Percentiles rank a stretch among this genome's conserved stretches.
Conservation (phyloP, 2,329 filamentous ascomycete genomes). For the Penicillium verrucosum region DNA sequence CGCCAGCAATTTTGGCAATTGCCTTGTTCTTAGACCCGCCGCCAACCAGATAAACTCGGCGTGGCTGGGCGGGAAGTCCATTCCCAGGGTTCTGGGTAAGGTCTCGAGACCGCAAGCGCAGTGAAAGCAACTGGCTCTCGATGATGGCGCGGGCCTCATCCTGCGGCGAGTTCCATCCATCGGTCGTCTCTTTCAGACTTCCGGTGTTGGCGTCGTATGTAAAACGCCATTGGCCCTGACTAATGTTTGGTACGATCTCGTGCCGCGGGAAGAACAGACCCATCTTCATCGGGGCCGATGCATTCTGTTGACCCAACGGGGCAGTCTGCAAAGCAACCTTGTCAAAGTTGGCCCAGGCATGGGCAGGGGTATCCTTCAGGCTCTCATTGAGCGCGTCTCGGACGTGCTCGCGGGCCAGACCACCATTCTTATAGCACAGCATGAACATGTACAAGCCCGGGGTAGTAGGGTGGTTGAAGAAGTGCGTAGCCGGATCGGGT, state of each 20-base stretch:
- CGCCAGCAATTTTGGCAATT: slow-evolving; percentile 78
- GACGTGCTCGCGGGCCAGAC: slow-evolving; percentile 84
- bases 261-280: slow-evolving; percentile 94
- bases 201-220: slow-evolving; percentile 53
- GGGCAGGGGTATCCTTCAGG: slow-evolving; percentile 42
- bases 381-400: slow-evolving; percentile 70
- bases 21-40: slow-evolving; percentile 87
- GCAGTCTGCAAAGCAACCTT: slow-evolving; percentile 63
- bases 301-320: slow-evolving; percentile 61
- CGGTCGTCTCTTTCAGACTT: slow-evolving; percentile 52
- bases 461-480: slow-evolving; percentile 96
- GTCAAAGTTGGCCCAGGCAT: slow-evolving; percentile 81
- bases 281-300: slow-evolving; percentile 66
- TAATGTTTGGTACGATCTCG: slow-evolving; percentile 92
- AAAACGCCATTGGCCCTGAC: slow-evolving; percentile 82
- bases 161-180: slow-evolving; percentile 54
- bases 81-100: slow-evolving; percentile 61
- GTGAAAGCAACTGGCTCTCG: slow-evolving; percentile 90
- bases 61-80: slow-evolving; percentile 73
- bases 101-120: slow-evolving; percentile 77
- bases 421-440: slow-evolving; percentile 99
- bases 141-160: slow-evolving; percentile 83
- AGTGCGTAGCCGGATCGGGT: slow-evolving; percentile 88
- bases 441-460: slow-evolving; percentile 97
- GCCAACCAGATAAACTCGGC: slow-evolving; percentile 89